Evolutionary conservation across 768 basidiomycete species (phyloP).

Genomic region (Naganishia antarctica): DNA sequence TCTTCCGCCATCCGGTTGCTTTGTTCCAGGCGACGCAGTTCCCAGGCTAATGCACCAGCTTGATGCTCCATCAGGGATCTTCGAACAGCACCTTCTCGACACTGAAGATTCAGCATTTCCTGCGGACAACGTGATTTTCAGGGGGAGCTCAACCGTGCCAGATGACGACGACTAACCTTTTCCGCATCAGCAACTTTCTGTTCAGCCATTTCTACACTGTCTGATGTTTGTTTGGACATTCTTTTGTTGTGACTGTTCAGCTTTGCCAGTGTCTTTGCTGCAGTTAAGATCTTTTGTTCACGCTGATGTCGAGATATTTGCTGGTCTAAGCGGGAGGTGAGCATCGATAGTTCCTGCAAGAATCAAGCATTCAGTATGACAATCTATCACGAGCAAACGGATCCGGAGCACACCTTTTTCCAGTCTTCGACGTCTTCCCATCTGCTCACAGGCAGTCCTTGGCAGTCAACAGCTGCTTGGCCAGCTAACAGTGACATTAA

Average conservation of each 20-base stretch:
- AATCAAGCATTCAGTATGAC: not conserved
- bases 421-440: conserved; percentile 67
- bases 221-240: conserved; percentile 49
- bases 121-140: conserved; percentile 14
- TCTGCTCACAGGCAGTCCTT: conserved; percentile 69
- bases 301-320: conserved; percentile 45
- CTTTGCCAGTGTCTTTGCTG: conserved; percentile 48
- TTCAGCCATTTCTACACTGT: conserved; percentile 48
- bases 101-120: conserved; percentile 47
- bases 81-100: conserved; percentile 42
- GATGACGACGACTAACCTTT: conserved; percentile 33
- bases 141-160: not conserved
- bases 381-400: not conserved
- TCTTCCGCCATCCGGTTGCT: conserved; percentile 10
- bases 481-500: conserved; percentile 84
- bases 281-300: conserved; percentile 50
- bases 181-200: conserved; percentile 49
- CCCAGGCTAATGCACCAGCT: conserved; percentile 49
- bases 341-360: conserved; percentile 41
- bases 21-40: conserved; percentile 43
- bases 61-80: conserved; percentile 49
- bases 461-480: conserved; percentile 89
- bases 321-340: conserved; percentile 40
- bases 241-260: conserved; percentile 48
- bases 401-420: conserved; percentile 58